These are phyloP conservation scores for Pseudovirgaria hyperparasitica DNA, from an alignment of 2,329 filamentous ascomycete genomes.

Conservation along the genomic window DNA sequence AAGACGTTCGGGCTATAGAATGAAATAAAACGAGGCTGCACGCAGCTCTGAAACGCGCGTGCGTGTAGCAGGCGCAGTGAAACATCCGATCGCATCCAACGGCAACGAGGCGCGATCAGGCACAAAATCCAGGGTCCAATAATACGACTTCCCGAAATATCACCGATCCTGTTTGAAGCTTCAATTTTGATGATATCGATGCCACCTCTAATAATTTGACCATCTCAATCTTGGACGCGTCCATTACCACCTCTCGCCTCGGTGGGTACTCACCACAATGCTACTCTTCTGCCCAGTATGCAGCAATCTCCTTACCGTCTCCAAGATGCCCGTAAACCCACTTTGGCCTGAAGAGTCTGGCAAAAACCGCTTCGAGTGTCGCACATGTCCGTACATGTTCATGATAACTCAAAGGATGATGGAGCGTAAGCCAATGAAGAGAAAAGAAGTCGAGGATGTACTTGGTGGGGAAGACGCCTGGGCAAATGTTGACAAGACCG, in stretches of 20 bases:
- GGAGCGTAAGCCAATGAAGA: constrained; percentile 67
- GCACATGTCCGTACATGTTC: constrained; percentile 88
- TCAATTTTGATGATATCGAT: too few species aligned
- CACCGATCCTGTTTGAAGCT: too few species aligned
- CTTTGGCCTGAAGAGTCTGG: constrained; percentile 23
- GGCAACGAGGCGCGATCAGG: background rate
- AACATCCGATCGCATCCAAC: too few species aligned
- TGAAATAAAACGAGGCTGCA: background rate
- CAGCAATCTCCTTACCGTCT: constrained; percentile 72
- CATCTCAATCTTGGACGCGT: too few species aligned
- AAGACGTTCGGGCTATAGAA: background rate
- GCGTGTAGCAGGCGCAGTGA: too few species aligned
- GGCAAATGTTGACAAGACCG: constrained; percentile 80
- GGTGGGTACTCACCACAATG: too few species aligned
- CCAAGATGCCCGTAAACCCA: constrained; percentile 30
- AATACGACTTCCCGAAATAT: too few species aligned
- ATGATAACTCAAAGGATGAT: constrained; percentile 67
- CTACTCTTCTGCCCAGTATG: constrained; percentile 80
- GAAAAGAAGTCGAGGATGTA: constrained; percentile 80
- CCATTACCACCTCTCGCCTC: too few species aligned
- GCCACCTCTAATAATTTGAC: too few species aligned
- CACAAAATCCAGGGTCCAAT: background rate
- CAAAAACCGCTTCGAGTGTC: constrained; percentile 81
- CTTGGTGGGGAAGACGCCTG: constrained; percentile 80
- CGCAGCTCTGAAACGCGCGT: background rate